Conservation (phyloP, 2,329 filamentous ascomycete species). For the Colletotrichum costaricense region DNA sequence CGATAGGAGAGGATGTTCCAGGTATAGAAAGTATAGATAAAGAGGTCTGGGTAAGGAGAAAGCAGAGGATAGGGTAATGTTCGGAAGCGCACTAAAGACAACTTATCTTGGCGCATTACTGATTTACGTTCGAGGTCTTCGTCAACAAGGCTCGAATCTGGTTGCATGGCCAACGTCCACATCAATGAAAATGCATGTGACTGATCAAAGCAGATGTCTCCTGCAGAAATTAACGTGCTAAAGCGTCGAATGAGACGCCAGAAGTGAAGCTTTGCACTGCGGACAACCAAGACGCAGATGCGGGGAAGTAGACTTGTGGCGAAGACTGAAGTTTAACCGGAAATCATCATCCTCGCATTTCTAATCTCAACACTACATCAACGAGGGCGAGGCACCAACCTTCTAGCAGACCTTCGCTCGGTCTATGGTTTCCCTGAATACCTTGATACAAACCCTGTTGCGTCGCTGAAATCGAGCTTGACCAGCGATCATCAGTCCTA, state of each 20-base stretch:
- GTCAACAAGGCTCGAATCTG: neutral
- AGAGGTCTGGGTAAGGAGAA: slow-evolving; percentile 58
- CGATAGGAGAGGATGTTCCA: neutral
- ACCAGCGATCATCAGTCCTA: neutral
- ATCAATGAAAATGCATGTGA: too few species aligned
- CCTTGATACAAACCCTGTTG: neutral
- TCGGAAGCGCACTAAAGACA: neutral
- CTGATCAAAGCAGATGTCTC: neutral
- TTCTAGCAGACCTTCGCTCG: neutral
- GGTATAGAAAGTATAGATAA: slow-evolving; percentile 34
- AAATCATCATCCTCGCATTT: neutral
- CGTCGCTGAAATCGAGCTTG: neutral
- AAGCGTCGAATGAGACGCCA: neutral
- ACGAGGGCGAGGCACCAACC: too few species aligned
- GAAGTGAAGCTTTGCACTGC: neutral
- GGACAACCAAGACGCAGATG: neutral
- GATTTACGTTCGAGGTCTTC: neutral
- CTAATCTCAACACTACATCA: neutral
- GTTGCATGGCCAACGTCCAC: too few species aligned
- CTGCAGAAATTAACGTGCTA: neutral
- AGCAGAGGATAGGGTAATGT: slow-evolving; percentile 48
- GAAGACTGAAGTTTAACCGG: neutral
- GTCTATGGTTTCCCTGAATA: too few species aligned
- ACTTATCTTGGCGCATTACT: too few species aligned
- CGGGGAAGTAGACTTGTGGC: neutral